A percentile compares a stretch with the other conserved stretches of the same genome.
These are phyloP conservation scores for Capronia americana DNA, from an alignment of 2,329 filamentous ascomycete genomes.

Conservation along the genomic window DNA sequence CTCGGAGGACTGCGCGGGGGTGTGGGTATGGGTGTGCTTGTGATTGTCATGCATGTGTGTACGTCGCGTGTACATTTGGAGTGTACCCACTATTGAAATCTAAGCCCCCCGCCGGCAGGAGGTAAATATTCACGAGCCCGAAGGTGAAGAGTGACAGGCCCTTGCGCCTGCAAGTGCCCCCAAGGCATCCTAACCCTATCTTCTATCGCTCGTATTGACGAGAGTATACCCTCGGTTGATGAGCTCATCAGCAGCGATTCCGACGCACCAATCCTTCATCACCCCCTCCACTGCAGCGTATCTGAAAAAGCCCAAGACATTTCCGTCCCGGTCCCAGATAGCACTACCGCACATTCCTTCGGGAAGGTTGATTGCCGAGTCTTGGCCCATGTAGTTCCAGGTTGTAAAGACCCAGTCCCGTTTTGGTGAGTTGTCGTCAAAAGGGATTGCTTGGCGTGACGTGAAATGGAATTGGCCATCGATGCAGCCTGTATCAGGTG, in stretches of 20 bases:
- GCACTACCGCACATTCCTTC: constrained; percentile 17
- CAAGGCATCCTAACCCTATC: background rate
- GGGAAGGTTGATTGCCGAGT: constrained; percentile 1
- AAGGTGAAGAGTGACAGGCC: no score
- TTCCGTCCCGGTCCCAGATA: constrained; percentile 10
- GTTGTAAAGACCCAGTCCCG: no score
- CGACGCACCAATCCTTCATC: constrained; percentile 12
- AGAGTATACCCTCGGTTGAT: constrained; percentile 15
- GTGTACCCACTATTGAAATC: no score
- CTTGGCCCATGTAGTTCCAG: constrained; percentile 4
- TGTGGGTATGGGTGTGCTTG: background rate
- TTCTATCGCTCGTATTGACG: constrained; percentile 10
- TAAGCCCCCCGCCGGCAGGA: no score
- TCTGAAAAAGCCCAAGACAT: constrained; percentile 16
- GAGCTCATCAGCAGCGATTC: constrained; percentile 11
- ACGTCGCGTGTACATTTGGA: background rate
- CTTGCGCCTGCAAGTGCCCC: no score
- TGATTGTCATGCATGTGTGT: background rate
- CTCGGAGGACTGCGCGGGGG: background rate
- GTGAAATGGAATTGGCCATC: no score
- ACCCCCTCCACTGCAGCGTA: constrained; percentile 3
- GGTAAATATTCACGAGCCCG: no score
- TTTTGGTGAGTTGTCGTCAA: no score
- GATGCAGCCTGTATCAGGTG: no score
- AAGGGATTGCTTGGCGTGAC: no score